phyloP scores from a whole-genome alignment of 2,329 filamentous ascomycete genomes.

The Cordyceps pruinosa region DNA sequence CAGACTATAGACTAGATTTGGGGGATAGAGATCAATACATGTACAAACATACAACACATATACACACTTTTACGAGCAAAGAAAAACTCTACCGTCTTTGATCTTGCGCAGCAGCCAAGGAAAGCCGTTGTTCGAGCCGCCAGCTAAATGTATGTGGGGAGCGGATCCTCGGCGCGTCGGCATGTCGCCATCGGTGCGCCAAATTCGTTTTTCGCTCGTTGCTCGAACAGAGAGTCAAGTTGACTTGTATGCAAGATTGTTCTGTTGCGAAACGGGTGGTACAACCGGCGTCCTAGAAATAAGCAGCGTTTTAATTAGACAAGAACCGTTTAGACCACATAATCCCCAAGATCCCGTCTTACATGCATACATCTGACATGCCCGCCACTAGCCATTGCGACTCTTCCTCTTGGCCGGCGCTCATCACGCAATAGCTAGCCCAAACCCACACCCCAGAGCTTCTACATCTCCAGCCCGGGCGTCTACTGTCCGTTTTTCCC shows the following conservation, averaged over 20 bases:
- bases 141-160: background rate
- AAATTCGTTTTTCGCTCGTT: conserved; percentile 9
- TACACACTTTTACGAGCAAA: no score
- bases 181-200: conserved; percentile 20
- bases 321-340: background rate
- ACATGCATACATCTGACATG: conserved; percentile 3
- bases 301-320: background rate
- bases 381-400: background rate
- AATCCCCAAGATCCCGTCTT: background rate
- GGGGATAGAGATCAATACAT: background rate
- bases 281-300: background rate
- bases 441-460: conserved; percentile 7
- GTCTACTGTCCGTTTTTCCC: background rate
- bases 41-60: background rate
- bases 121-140: background rate
- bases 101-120: background rate
- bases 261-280: background rate
- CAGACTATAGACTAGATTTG: background rate
- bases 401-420: background rate
- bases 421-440: conserved; percentile 12
- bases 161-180: conserved; percentile 10
- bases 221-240: background rate
- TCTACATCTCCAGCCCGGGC: background rate
- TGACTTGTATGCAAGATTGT: background rate
- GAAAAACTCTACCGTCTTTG: background rate